Conservation (phyloP, 805 yeast species). For the Crinitomyces ghanaensis region DNA sequence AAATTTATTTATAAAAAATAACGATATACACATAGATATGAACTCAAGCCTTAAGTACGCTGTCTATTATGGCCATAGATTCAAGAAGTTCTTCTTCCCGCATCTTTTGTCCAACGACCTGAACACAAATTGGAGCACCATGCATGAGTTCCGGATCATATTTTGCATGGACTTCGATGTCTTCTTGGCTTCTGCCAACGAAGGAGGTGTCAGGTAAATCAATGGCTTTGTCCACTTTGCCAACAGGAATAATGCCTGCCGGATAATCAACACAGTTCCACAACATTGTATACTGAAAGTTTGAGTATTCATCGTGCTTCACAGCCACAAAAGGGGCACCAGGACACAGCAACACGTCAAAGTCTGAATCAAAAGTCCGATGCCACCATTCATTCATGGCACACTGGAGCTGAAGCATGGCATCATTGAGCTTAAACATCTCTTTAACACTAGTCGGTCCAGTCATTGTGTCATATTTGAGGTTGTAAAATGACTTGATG, state of each 20-base stretch:
- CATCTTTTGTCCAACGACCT: constrained; percentile 40
- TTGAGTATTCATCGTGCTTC: constrained; percentile 3
- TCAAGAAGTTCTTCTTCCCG: constrained; percentile 59
- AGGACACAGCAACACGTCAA: neutral
- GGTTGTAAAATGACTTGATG: neutral
- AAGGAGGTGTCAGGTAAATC: constrained; percentile 13
- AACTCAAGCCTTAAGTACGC: too few relatives aligned
- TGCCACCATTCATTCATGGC: constrained; percentile 33
- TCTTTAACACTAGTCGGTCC: constrained; percentile 1
- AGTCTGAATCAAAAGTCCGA: too few relatives aligned
- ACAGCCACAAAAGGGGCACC: constrained; percentile 6
- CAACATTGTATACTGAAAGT: constrained; percentile 21
- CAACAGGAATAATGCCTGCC: constrained; percentile 10
- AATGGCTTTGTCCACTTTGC: constrained; percentile 32
- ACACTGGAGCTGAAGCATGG: constrained; percentile 26
- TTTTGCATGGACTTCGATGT: constrained; percentile 26
- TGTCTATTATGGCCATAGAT: too few relatives aligned
- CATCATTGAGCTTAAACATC: constrained; percentile 16
- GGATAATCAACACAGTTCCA: constrained; percentile 14
- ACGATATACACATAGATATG: too few relatives aligned
- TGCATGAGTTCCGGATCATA: constrained; percentile 36
- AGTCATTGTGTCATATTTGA: too few relatives aligned
- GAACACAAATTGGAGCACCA: constrained; percentile 46
- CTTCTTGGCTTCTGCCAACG: constrained; percentile 2
- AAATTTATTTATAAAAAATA: too few relatives aligned